A percentile compares a stretch with the other conserved stretches of the same genome.
These are phyloP conservation scores for Botrytis squamosa DNA, from an alignment of 2,329 filamentous ascomycete species.

Conservation along the genomic window DNA sequence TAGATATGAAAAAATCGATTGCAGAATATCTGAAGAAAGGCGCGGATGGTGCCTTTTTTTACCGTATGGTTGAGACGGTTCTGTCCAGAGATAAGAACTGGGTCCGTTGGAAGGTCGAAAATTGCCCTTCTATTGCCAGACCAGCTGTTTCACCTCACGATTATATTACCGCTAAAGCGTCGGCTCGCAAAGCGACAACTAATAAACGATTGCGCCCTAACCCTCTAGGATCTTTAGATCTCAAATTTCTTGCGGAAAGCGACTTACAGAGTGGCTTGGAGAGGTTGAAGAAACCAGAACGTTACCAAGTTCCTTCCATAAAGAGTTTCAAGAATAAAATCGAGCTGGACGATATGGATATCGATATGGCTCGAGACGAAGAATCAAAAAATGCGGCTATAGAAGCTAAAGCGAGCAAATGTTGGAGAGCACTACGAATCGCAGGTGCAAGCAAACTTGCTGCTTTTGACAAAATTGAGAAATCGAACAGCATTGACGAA, in stretches of 20 bases:
- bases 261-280: constrained; percentile 62
- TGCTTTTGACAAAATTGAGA: constrained; percentile 83
- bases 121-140: constrained; percentile 81
- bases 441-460: constrained; percentile 72
- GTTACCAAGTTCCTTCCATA: constrained; percentile 68
- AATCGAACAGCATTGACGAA: constrained; percentile 66
- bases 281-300: constrained; percentile 62
- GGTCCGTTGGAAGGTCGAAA: constrained; percentile 97
- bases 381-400: constrained; percentile 56
- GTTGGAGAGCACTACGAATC: constrained; percentile 84
- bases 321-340: constrained; percentile 72
- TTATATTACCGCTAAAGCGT: constrained; percentile 67
- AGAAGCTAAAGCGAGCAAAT: constrained; percentile 80
- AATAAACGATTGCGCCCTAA: constrained; percentile 68
- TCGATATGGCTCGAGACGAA: constrained; percentile 72
- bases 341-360: constrained; percentile 77
- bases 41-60: constrained; percentile 85
- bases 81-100: constrained; percentile 96
- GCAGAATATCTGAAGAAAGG: constrained; percentile 80
- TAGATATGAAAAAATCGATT: constrained; percentile 73
- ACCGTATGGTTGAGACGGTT: constrained; percentile 95
- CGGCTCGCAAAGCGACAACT: constrained; percentile 64
- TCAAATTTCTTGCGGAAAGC: constrained; percentile 74
- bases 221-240: constrained; percentile 70
- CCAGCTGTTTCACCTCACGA: constrained; percentile 67